Evolutionary conservation across 805 yeast species (phyloP).

Genomic region (Tetrapisispora taiwanensis): DNA sequence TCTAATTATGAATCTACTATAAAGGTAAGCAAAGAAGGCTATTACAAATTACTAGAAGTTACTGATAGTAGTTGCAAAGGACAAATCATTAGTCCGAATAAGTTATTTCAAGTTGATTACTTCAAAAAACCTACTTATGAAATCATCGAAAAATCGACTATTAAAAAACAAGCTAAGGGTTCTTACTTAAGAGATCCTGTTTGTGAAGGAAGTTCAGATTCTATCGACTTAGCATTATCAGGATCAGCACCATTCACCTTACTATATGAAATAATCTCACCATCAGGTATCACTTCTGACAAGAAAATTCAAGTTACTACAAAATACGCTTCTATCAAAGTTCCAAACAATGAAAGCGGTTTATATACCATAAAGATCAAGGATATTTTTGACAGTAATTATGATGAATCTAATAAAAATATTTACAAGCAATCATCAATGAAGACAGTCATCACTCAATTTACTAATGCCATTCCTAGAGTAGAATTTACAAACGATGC

Average conservation of each 20-base stretch:
- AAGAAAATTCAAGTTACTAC: slow-evolving; percentile 42
- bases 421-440: slow-evolving; percentile 9
- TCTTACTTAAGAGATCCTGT: slow-evolving; percentile 31
- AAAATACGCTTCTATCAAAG: slow-evolving; percentile 38
- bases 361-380: slow-evolving; percentile 49
- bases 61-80: slow-evolving; percentile 47
- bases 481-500: slow-evolving; percentile 41
- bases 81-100: slow-evolving; percentile 27
- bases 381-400: slow-evolving; percentile 56
- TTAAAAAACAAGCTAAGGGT: slow-evolving; percentile 14
- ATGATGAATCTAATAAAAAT: slow-evolving; percentile 33
- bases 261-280: slow-evolving; percentile 51
- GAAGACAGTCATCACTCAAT: slow-evolving; percentile 36
- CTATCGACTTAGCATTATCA: slow-evolving; percentile 39
- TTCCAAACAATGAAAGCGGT: slow-evolving; percentile 45
- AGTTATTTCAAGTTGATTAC: slow-evolving; percentile 33
- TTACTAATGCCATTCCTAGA: slow-evolving; percentile 53
- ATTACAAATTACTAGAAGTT: slow-evolving; percentile 36
- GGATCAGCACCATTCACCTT: slow-evolving; percentile 64
- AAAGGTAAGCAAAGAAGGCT: slow-evolving; percentile 36
- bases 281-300: slow-evolving; percentile 38
- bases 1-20: slow-evolving; percentile 29
- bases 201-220: slow-evolving; percentile 41
- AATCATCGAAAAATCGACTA: slow-evolving; percentile 28
- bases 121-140: slow-evolving; percentile 37